A percentile compares a stretch with the other conserved stretches of the same genome.
These are phyloP conservation scores for Citrus medica DNA, from an alignment of 345 rosid genomes.

Conservation along the genomic window DNA sequence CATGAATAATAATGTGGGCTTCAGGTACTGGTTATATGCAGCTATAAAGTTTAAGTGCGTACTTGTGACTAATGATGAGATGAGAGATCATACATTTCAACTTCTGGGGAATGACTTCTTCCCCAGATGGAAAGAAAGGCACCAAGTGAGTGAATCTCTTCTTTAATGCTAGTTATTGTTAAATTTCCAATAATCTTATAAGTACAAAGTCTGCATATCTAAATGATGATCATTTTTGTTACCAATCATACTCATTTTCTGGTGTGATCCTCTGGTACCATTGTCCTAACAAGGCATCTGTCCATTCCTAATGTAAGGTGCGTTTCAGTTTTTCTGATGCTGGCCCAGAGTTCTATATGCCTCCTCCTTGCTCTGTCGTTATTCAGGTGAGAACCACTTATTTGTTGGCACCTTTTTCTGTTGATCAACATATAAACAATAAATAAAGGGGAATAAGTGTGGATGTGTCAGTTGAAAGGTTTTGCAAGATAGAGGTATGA, in stretches of 20 bases:
- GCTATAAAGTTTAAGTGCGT: constrained; percentile 67
- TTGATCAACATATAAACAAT: not conserved
- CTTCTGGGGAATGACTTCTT: constrained; percentile 72
- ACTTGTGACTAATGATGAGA: constrained; percentile 72
- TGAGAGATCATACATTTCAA: constrained; percentile 78
- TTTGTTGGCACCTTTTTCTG: not conserved
- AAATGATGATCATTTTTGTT: not conserved
- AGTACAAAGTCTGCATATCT: not conserved
- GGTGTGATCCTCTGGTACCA: not conserved
- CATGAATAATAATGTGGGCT: constrained; percentile 26
- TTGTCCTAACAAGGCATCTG: constrained; percentile 3
- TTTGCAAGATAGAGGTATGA: not conserved
- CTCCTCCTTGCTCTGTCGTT: constrained; percentile 55
- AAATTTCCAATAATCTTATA: not conserved
- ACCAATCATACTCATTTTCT: not conserved
- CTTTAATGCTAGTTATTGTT: not conserved
- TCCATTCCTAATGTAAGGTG: constrained; percentile 36
- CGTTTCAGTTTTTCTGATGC: constrained; percentile 48
- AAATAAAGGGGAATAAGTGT: not conserved
- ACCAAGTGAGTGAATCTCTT: constrained; percentile 49
- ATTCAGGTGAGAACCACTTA: constrained; percentile 46
- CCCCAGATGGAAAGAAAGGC: constrained; percentile 80
- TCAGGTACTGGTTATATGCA: constrained; percentile 88
- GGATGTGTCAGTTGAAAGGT: not conserved
- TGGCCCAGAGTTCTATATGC: constrained; percentile 59